These are phyloP conservation scores for Boletus huronensis DNA, from an alignment of 768 basidiomycete genomes.

Conservation along the genomic window DNA sequence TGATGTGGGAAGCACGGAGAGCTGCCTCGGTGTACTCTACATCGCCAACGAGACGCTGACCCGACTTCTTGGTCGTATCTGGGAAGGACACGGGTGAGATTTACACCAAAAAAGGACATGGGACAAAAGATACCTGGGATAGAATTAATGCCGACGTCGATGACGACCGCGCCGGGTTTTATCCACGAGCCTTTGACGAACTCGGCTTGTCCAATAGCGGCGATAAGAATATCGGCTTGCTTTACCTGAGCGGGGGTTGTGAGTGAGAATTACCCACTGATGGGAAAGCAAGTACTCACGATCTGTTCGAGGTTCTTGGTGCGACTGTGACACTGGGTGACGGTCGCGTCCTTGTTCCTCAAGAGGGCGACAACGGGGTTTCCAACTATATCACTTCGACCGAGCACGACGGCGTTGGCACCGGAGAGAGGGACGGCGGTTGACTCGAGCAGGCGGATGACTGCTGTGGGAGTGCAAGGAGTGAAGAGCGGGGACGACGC, in stretches of 20 bases:
- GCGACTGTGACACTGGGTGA: constrained; percentile 94
- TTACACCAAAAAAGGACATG: neutral
- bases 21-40: constrained; percentile 83
- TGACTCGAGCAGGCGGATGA: constrained; percentile 85
- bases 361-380: constrained; percentile 92
- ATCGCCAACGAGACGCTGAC: constrained; percentile 94
- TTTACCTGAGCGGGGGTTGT: constrained; percentile 52
- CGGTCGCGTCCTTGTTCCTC: constrained; percentile 87
- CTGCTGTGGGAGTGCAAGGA: constrained; percentile 94
- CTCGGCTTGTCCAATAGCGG: constrained; percentile 92
- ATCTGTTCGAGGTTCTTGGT: constrained; percentile 79
- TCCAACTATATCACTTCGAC: constrained; percentile 97
- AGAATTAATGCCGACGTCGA: constrained; percentile 98
- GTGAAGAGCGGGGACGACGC: constrained; percentile 86
- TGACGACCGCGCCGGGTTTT: constrained; percentile 91
- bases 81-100: neutral
- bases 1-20: constrained; percentile 81
- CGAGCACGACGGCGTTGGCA: constrained; percentile 85
- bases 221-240: constrained; percentile 88
- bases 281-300: constrained; percentile 42
- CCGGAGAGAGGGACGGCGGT: constrained; percentile 79
- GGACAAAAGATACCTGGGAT: constrained; percentile 60
- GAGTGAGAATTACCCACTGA: constrained; percentile 4
- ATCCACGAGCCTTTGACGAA: constrained; percentile 93
- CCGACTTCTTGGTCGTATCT: constrained; percentile 92